Percentiles rank a stretch among this genome's conserved stretches.
Conservation (phyloP, 176 grass and related monocot species). For the Phoenix dactylifera region DNA sequence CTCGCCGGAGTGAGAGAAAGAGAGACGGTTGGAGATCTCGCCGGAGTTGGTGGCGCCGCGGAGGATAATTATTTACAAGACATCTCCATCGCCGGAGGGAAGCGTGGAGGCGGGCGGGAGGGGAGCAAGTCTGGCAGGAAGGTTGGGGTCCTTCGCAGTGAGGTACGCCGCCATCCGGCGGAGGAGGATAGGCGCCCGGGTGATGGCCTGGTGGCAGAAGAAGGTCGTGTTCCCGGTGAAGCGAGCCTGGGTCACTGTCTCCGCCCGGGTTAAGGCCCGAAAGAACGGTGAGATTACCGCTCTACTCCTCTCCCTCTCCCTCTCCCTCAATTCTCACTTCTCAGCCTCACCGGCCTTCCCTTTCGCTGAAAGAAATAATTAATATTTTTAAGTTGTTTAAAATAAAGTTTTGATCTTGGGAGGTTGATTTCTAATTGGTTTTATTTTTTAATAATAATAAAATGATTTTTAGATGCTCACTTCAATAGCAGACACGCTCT, state of each 20-base stretch:
- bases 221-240: conserved; percentile 62
- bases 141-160: conserved; percentile 29
- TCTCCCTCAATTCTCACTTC: not conserved
- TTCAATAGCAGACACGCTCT: too few relatives aligned
- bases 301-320: not conserved
- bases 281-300: conserved; percentile 37
- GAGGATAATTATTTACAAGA: too few relatives aligned
- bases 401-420: too few relatives aligned
- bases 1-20: too few relatives aligned
- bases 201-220: conserved; percentile 71
- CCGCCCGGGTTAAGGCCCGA: conserved; percentile 32
- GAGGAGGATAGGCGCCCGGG: conserved; percentile 24
- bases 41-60: too few relatives aligned
- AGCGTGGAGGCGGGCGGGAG: not conserved
- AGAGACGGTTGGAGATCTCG: too few relatives aligned
- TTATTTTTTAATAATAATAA: too few relatives aligned
- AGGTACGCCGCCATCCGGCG: conserved; percentile 1
- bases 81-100: too few relatives aligned
- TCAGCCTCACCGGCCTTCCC: not conserved
- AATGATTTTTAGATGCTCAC: too few relatives aligned
- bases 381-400: too few relatives aligned
- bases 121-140: not conserved
- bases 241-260: conserved; percentile 57
- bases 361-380: too few relatives aligned
- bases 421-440: too few relatives aligned